Percentiles rank a stretch among this genome's conserved stretches.
Evolutionary conservation across 2,329 filamentous ascomycete species (phyloP).

Genomic region (Hirsutella rhossiliensis): DNA sequence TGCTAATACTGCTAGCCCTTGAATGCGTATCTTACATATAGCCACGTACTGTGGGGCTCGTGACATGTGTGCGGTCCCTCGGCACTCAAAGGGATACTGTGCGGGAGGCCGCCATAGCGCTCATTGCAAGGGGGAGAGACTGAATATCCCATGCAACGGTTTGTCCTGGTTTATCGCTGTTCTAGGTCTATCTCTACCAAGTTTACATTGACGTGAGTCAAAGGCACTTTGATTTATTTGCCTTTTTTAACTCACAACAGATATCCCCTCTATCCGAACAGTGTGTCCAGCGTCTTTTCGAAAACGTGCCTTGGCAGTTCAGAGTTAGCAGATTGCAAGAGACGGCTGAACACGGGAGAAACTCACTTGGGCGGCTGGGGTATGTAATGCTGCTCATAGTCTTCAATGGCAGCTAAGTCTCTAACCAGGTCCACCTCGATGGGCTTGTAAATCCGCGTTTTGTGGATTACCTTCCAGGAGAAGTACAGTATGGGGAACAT

Average conservation of each 20-base stretch:
- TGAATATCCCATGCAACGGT: no score
- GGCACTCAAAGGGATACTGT: no score
- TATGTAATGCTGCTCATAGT: constrained; percentile 52
- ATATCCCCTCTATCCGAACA: constrained; percentile 7
- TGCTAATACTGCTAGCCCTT: neutral
- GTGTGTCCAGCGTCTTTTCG: constrained; percentile 9
- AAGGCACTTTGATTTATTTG: neutral
- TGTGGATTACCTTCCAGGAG: constrained; percentile 60
- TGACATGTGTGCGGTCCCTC: no score
- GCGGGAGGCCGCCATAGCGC: no score
- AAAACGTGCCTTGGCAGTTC: constrained; percentile 6
- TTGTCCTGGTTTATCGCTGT: no score
- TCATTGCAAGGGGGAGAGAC: no score
- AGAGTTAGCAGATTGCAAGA: neutral
- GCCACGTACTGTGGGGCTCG: no score
- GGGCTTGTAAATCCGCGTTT: constrained; percentile 43
- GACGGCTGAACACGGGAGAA: neutral
- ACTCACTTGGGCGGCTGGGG: constrained; percentile 38
- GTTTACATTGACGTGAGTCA: no score
- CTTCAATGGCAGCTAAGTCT: constrained; percentile 54
- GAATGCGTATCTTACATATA: neutral
- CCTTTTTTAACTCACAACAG: neutral
- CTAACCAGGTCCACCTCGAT: constrained; percentile 50
- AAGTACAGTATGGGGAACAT: constrained; percentile 58
- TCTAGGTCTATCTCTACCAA: no score